Evolutionary conservation across 1,284 basidiomycete genomes (phyloP).

Genomic region (Pseudozyma sp.): DNA sequence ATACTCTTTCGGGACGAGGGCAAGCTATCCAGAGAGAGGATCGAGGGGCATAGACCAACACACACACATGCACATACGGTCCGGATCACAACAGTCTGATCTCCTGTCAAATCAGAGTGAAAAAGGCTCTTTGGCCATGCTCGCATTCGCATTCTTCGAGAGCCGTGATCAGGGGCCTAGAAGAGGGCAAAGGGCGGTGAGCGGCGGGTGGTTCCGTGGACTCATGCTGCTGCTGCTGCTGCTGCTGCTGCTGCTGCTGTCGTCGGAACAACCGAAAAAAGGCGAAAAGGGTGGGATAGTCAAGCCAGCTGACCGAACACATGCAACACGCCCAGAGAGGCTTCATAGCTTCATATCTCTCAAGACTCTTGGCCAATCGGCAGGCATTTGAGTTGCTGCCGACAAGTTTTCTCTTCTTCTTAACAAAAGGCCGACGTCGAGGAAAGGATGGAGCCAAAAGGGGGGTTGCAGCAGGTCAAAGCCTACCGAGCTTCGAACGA

Average conservation of each 20-base stretch:
- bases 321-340: conserved; percentile 1
- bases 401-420: conserved; percentile 14
- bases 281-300: conserved; percentile 22
- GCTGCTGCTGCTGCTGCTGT: background rate
- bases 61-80: background rate
- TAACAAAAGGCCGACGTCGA: conserved; percentile 1
- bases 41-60: background rate
- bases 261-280: conserved; percentile 40
- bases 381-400: conserved; percentile 42
- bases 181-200: conserved; percentile 10
- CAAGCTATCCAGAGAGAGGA: background rate
- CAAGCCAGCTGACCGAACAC: conserved; percentile 27
- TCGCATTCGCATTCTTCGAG: conserved; percentile 14
- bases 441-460: conserved; percentile 1
- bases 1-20: conserved; percentile 21
- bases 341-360: conserved; percentile 29
- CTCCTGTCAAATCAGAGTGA: no score
- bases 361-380: conserved; percentile 50
- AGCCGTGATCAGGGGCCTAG: background rate
- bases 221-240: background rate
- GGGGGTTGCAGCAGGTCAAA: background rate
- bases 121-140: background rate
- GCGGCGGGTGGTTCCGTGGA: no score
- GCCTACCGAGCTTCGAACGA: conserved; percentile 11
- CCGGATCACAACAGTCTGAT: no score